phyloP scores from a whole-genome alignment of 2,329 filamentous ascomycete species.

The Ascochyta rabiei region DNA sequence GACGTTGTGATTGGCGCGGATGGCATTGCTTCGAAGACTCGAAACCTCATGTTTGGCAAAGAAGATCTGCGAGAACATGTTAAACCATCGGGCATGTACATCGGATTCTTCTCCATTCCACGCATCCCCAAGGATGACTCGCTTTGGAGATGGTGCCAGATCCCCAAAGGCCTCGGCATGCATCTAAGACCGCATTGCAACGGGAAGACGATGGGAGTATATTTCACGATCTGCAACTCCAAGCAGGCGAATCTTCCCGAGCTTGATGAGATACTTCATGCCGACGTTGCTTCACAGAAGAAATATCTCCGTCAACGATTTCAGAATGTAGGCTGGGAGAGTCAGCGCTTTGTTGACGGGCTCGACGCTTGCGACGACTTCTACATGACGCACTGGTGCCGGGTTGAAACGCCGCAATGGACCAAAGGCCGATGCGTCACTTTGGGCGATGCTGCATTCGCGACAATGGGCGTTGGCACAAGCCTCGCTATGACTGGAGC shows the following conservation, averaged over 20 bases:
- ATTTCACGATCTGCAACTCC: conserved; percentile 32
- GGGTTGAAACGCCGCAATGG: conserved; percentile 56
- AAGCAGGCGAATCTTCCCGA: conserved; percentile 16
- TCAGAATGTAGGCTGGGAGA: conserved; percentile 54
- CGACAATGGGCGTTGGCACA: conserved; percentile 38
- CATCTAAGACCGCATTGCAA: conserved; percentile 37
- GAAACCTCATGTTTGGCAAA: conserved; percentile 33
- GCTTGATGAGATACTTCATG: conserved; percentile 26
- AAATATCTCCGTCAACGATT: conserved; percentile 42
- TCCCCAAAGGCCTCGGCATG: conserved; percentile 29
- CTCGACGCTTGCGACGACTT: conserved; percentile 54
- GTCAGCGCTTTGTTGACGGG: conserved; percentile 50
- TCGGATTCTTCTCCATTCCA: conserved; percentile 42
- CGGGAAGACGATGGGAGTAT: conserved; percentile 31
- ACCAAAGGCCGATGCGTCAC: conserved; percentile 56
- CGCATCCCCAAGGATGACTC: conserved; percentile 24
- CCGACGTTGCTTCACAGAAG: conserved; percentile 52
- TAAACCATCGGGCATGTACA: conserved; percentile 33
- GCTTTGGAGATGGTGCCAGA: conserved; percentile 35
- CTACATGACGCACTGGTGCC: conserved; percentile 53
- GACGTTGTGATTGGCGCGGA: conserved; percentile 41
- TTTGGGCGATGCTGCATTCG: conserved; percentile 60
- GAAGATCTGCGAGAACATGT: conserved; percentile 23
- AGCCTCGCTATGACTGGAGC: conserved; percentile 48
- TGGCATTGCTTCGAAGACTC: conserved; percentile 33